These are phyloP conservation scores for Hyparrhenia diplandra DNA, from an alignment of 176 grass and related monocot species.

Conservation along the genomic window DNA sequence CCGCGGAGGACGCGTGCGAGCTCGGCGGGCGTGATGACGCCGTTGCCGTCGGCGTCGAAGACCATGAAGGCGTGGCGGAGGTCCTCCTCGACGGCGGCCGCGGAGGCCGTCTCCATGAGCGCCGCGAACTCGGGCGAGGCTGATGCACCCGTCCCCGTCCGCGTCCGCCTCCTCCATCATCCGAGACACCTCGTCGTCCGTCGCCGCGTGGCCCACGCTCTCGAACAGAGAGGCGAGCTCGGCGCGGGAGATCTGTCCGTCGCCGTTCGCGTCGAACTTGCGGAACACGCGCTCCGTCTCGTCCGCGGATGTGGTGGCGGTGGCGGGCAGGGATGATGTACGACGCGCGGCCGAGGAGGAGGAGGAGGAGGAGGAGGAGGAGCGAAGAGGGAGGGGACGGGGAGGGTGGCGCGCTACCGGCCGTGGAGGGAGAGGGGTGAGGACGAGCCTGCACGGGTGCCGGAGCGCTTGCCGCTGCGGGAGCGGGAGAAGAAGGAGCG, in stretches of 20 bases:
- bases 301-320: too few relatives aligned
- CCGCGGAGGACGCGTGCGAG: conserved; percentile 55
- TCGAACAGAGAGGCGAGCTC: conserved; percentile 70
- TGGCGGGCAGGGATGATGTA: too few relatives aligned
- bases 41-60: conserved; percentile 78
- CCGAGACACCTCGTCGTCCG: conserved; percentile 55
- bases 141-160: conserved; percentile 86
- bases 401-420: neutral
- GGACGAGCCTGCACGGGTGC: neutral
- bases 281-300: conserved; percentile 77
- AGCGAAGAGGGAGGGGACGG: neutral
- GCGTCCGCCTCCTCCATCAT: conserved; percentile 90
- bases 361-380: too few relatives aligned
- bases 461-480: conserved; percentile 27
- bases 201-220: conserved; percentile 54
- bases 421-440: neutral
- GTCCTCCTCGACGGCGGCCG: conserved; percentile 54
- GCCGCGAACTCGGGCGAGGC: conserved; percentile 72
- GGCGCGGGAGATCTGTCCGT: conserved; percentile 64
- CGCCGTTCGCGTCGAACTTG: conserved; percentile 92
- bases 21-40: conserved; percentile 73
- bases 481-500: conserved; percentile 74
- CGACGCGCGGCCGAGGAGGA: too few relatives aligned
- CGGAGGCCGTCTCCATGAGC: conserved; percentile 35
- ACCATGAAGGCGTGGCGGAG: conserved; percentile 71